Conservation (phyloP, 2,329 filamentous ascomycete genomes). For the Ambrosiella beaveri region DNA sequence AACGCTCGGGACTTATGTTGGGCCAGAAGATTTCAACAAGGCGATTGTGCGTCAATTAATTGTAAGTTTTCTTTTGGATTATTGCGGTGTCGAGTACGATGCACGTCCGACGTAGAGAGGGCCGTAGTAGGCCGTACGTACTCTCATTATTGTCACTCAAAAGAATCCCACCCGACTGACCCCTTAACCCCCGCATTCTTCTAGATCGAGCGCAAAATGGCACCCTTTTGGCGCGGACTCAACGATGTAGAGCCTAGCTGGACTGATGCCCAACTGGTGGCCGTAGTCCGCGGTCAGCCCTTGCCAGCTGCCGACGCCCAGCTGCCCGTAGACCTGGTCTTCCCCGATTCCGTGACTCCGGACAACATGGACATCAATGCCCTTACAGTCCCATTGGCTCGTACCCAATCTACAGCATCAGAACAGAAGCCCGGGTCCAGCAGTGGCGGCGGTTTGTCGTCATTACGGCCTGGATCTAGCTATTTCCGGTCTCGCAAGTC, state of each 20-base stretch:
- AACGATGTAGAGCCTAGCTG: conserved; percentile 78
- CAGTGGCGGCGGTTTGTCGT: conserved; percentile 22
- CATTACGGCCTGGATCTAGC: conserved; percentile 47
- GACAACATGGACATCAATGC: conserved; percentile 31
- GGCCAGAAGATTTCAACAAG: conserved; percentile 86
- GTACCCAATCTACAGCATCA: conserved; percentile 64
- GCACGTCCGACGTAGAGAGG: no score
- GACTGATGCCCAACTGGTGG: conserved; percentile 91
- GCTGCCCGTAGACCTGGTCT: conserved; percentile 42
- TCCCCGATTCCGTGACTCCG: conserved; percentile 27
- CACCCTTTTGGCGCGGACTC: conserved; percentile 88
- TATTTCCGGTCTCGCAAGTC: conserved; percentile 57
- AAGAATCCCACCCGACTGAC: no score
- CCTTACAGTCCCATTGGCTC: conserved; percentile 54
- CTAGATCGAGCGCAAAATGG: conserved; percentile 79
- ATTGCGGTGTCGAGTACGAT: not conserved
- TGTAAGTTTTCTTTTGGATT: conserved; percentile 33
- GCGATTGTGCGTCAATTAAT: conserved; percentile 72
- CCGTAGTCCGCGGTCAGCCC: conserved; percentile 66
- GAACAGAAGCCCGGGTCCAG: conserved; percentile 30
- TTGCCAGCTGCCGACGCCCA: conserved; percentile 74
- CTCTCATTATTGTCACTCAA: no score
- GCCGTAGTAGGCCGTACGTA: no score
- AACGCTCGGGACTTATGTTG: conserved; percentile 84
- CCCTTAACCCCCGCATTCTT: not conserved